Conservation (phyloP, 108 stramenopile genomes). For the Skeletonema potamos region DNA sequence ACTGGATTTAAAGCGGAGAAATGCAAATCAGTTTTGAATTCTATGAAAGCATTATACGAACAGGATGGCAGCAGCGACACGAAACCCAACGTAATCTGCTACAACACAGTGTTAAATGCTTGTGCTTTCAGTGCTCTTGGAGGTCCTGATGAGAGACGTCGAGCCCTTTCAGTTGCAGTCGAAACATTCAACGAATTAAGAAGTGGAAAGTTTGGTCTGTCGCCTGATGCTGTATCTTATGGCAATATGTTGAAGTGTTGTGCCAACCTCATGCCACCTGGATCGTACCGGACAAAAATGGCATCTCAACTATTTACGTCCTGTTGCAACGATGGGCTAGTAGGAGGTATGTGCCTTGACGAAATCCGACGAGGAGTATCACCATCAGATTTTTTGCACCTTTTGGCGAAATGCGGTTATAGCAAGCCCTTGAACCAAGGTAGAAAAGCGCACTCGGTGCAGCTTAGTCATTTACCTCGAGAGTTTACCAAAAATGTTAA, state of each 20-base stretch:
- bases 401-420: slow-evolving; percentile 28
- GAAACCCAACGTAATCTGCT: slow-evolving; percentile 54
- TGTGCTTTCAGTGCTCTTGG: slow-evolving; percentile 64
- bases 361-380: slow-evolving; percentile 58
- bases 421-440: slow-evolving; percentile 12
- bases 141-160: slow-evolving; percentile 40
- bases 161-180: slow-evolving; percentile 58
- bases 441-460: slow-evolving; percentile 22
- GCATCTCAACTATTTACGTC: slow-evolving; percentile 46
- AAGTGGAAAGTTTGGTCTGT: slow-evolving; percentile 3
- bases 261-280: slow-evolving; percentile 63
- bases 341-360: slow-evolving; percentile 61
- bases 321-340: slow-evolving; percentile 61
- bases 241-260: slow-evolving; percentile 64
- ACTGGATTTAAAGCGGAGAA: slow-evolving; percentile 41
- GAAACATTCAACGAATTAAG: slow-evolving; percentile 42
- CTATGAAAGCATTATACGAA: slow-evolving; percentile 47
- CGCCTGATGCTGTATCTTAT: slow-evolving; percentile 65
- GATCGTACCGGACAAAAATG: slow-evolving; percentile 46
- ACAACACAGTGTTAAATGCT: slow-evolving; percentile 72
- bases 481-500: slow-evolving; percentile 47
- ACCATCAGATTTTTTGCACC: slow-evolving; percentile 20
- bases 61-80: slow-evolving; percentile 26
- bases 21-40: slow-evolving; percentile 40
- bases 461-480: slow-evolving; percentile 47